Percentiles rank a stretch among this genome's conserved stretches.
phyloP scores from a whole-genome alignment of 2,329 filamentous ascomycete genomes.

The Sporothrix euskadiensis region DNA sequence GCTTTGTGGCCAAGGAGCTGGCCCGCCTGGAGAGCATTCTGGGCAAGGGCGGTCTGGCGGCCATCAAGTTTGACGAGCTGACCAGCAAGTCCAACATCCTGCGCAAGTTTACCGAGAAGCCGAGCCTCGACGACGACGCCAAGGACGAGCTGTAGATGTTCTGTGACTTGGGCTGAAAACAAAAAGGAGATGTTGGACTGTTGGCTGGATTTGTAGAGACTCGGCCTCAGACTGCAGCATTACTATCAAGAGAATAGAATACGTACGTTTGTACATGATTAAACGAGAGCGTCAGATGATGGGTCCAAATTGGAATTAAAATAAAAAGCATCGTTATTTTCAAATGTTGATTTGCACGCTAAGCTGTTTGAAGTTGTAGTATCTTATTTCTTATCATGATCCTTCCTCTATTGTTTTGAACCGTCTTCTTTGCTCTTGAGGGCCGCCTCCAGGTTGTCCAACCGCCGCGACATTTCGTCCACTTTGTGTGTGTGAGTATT shows the following conservation, averaged over 20 bases:
- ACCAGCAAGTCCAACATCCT: conserved; percentile 86
- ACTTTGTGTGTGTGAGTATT: conserved; percentile 53
- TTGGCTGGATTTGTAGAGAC: neutral
- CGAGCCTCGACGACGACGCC: conserved; percentile 47
- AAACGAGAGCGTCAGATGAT: neutral
- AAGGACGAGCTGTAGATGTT: conserved; percentile 71
- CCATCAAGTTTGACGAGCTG: conserved; percentile 85
- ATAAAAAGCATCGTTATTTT: neutral
- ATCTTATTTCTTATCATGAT: neutral
- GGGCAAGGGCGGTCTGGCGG: conserved; percentile 80
- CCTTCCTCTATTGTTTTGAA: conserved; percentile 28
- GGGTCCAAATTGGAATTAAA: neutral
- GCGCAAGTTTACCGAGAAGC: conserved; percentile 68
- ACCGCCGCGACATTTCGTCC: conserved; percentile 87
- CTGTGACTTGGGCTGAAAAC: conserved; percentile 32
- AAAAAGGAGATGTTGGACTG: neutral
- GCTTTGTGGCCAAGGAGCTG: conserved; percentile 83
- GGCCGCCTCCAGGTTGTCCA: conserved; percentile 79
- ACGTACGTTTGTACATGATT: neutral
- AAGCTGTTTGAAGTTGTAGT: neutral
- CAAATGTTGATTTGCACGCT: neutral
- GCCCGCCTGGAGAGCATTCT: conserved; percentile 76
- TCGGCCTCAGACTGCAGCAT: neutral
- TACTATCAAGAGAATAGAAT: conserved; percentile 14
- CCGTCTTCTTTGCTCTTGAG: conserved; percentile 56